A percentile compares a stretch with the other conserved stretches of the same genome.
These are phyloP conservation scores for Plasmodium chabaudi DNA, from an alignment of 169 alveolate species.

Conservation along the genomic window DNA sequence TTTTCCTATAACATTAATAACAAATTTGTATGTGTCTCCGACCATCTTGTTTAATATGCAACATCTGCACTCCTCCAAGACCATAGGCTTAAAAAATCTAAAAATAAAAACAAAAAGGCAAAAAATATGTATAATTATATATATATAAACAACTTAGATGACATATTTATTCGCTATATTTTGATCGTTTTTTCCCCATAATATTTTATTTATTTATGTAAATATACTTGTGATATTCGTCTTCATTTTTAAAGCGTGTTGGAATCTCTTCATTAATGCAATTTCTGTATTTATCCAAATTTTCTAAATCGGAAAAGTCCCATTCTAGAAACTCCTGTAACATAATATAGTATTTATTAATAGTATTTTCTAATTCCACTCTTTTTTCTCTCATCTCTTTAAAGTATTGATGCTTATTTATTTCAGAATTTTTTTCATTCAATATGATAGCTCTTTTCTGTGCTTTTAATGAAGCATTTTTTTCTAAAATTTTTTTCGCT, in stretches of 20 bases:
- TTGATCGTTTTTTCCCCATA: not conserved
- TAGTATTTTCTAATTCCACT: constrained; percentile 48
- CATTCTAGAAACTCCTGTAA: constrained; percentile 63
- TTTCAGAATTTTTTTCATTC: constrained; percentile 57
- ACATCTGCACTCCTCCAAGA: constrained; percentile 65
- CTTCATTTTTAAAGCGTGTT: constrained; percentile 29
- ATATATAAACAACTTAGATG: not conserved
- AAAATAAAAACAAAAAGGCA: not conserved
- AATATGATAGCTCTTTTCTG: constrained; percentile 72
- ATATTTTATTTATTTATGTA: constrained; percentile 1
- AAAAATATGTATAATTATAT: not conserved
- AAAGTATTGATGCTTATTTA: constrained; percentile 44
- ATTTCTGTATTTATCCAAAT: constrained; percentile 24
- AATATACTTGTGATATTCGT: constrained; percentile 50
- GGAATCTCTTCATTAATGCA: constrained; percentile 66
- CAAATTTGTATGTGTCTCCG: constrained; percentile 34
- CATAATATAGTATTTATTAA: constrained; percentile 56
- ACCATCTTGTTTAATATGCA: constrained; percentile 38
- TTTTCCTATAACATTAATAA: constrained; percentile 43
- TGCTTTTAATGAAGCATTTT: constrained; percentile 54
- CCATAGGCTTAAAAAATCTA: constrained; percentile 72
- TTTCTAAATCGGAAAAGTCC: constrained; percentile 67
- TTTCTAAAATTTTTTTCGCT: constrained; percentile 70
- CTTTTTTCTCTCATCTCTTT: constrained; percentile 71
- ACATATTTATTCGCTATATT: not conserved